Evolutionary conservation across 2,329 filamentous ascomycete genomes (phyloP), one percentile per base, ranked within the genome.

Genomic region (Diaporthe amygdali): DNA sequence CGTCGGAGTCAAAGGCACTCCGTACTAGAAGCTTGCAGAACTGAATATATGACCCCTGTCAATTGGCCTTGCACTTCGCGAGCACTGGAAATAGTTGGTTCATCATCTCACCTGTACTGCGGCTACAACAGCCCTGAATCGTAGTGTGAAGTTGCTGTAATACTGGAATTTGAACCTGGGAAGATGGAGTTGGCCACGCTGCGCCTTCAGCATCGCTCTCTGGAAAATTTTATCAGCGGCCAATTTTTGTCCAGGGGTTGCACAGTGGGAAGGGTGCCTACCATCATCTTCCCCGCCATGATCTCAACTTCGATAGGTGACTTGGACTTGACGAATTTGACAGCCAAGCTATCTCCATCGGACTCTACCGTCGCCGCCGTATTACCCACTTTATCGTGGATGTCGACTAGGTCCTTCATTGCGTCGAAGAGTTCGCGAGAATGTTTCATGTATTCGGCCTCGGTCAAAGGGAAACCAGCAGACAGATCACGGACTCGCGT

Each of bases 11-110:
- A 5, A 59, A 59, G 22, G 55, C 55, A 25, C 55, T 44, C 6
- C 25, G 22, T 4, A 44, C 37, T 1, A 59, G 17, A 9, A 59
- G 37, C 37, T 59, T 59, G 37, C 55, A 41, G 3, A n/a, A 7
- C 55, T 59, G 55, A 2, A 17, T 25, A 2, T 1, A 9, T 59
- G 12, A 14, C 14, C 17, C 2, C 10, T 30, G 6, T 59, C 2
- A 59, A 17, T 9, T 12, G 22, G 3, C 9, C 12, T 1, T 7
- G 7, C 9, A 7, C 10, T n/a, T n/a, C 7, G 8, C 3, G 9
- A 1, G 8, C 3, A 2, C 30, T 34, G 22, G 2, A 9, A n/a
- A 3, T n/a, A 9, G 2, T 5, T 32, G 8, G 25, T 4, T 3
- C 0, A 9, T 10, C 2, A 25, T 9, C 55, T 41, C n/a, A 59